Evolutionary conservation across 768 basidiomycete species (phyloP).

Genomic region (Leccinum subgranulosum): DNA sequence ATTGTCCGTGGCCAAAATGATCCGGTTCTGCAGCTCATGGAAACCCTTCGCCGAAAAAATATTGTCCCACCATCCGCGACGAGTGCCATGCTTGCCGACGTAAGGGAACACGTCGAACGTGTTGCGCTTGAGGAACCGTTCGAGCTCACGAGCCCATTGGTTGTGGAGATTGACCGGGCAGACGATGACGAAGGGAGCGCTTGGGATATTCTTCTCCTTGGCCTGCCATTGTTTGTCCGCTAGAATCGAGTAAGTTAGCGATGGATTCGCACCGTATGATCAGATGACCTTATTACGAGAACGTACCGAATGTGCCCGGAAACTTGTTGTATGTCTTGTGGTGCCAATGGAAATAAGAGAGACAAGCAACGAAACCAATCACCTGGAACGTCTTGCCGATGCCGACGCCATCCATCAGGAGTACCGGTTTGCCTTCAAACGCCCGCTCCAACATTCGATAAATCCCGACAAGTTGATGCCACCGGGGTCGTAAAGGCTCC

Average conservation of each 20-base stretch:
- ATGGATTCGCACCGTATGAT: neutral
- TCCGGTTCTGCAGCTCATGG: neutral
- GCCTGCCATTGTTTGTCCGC: neutral
- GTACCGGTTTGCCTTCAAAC: neutral
- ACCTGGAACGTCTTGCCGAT: slow-evolving; percentile 25
- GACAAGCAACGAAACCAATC: slow-evolving; percentile 11
- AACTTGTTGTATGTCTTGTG: neutral
- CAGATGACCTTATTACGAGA: neutral
- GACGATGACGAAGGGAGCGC: neutral
- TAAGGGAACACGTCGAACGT: neutral
- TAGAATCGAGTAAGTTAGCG: neutral
- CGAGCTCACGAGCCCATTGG: neutral
- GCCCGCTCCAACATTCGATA: slow-evolving; percentile 12
- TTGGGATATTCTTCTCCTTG: neutral
- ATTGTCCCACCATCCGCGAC: neutral
- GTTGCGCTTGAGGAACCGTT: neutral
- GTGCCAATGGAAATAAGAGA: slow-evolving; percentile 2
- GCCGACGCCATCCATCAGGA: slow-evolving; percentile 26
- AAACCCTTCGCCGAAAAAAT: neutral
- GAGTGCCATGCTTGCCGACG: neutral
- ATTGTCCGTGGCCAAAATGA: neutral
- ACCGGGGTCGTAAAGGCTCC: slow-evolving; percentile 1
- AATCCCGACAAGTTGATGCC: slow-evolving; percentile 24
- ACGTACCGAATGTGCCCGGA: neutral
- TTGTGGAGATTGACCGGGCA: neutral